Evolutionary conservation across 257 asterid genomes (phyloP), one percentile per base, ranked within the genome.

Genomic region (Agastache rugosa): DNA sequence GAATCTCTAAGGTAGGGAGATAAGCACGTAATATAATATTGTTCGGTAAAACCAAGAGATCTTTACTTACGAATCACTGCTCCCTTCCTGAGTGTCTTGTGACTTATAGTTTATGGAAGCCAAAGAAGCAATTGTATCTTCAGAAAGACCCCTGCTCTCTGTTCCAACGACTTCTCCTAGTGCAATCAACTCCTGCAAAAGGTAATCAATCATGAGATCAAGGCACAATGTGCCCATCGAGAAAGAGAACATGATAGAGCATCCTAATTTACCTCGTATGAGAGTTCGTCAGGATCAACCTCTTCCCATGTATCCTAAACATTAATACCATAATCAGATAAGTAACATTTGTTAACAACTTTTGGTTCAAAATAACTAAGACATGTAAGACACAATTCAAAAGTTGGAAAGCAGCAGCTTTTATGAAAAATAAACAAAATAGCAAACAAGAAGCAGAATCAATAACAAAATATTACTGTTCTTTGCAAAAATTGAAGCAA

Each of bases 151-250:
- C 84, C 98, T 86, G 81, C 96, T 92, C 84, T 92, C 90, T 60
- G 97, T 92, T 83, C 99, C 99, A 70, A 94, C 93, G 27, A 94
- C 92, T 71, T 94, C 99, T 23, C 97, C 97, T 70, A 94, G 82
- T 22, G 97, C 99, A 86, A 90, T 77, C 82, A 94, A 81, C 85
- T 94, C 99, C 98, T 93, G 82, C 51, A 76, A 72, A 53, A 82
- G 50, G 72, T 58, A 69, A 54, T 58, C 80, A 75, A 67, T 51
- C 69, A 56, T 63, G 48, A 50, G 27, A 54, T 58, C 22, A 27
- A 37, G 19, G 44, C 29, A 67, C 62, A 69, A 41, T 25, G 27
- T 25, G 6, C 41, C 42, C 17, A 47, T 41, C 37, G 61, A 73
- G 71, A 73, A 71, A 63, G 41, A 20, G 45, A 74, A 20, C 41